phyloP scores from a whole-genome alignment of 306 rosid genomes.

The Glycine tomentella region DNA sequence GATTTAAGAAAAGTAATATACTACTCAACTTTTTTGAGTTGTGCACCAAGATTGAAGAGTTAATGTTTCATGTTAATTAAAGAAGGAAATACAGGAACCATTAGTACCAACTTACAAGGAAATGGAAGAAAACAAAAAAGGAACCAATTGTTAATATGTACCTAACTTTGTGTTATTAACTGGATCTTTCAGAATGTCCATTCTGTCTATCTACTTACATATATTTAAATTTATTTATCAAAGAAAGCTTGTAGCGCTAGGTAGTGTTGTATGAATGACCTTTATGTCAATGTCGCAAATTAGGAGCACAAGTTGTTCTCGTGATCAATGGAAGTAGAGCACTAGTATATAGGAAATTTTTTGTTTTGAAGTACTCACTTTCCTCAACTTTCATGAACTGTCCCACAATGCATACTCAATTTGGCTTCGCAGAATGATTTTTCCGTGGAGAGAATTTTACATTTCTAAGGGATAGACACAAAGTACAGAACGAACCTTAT shows the following conservation, averaged over 20 bases:
- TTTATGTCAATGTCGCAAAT: slow-evolving; percentile 27
- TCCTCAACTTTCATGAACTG: slow-evolving; percentile 21
- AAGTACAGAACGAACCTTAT: slow-evolving; percentile 1
- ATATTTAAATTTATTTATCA: not conserved
- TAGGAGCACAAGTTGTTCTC: slow-evolving; percentile 12
- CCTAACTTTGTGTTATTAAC: slow-evolving; percentile 35
- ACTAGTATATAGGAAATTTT: not conserved
- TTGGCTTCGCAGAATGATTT: slow-evolving; percentile 21
- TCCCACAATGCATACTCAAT: slow-evolving; percentile 22
- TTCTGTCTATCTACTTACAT: slow-evolving; percentile 22
- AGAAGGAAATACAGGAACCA: no score
- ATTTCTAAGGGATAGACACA: slow-evolving; percentile 17
- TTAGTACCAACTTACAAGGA: slow-evolving; percentile 6
- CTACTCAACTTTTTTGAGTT: no score
- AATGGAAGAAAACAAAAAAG: slow-evolving; percentile 17
- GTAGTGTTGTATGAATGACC: slow-evolving; percentile 17
- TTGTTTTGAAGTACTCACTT: slow-evolving; percentile 7
- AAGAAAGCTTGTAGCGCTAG: slow-evolving; percentile 1
- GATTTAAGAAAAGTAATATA: slow-evolving; percentile 26
- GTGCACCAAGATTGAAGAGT: no score
- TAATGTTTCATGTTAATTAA: no score
- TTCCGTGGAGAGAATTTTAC: not conserved
- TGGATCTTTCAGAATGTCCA: slow-evolving; percentile 7
- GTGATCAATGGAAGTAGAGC: slow-evolving; percentile 7
- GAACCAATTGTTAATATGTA: slow-evolving; percentile 29